Evolutionary conservation across 1,284 basidiomycete genomes (phyloP), one percentile per base, ranked within the genome.

Genomic region (Rhodotorula sp.): DNA sequence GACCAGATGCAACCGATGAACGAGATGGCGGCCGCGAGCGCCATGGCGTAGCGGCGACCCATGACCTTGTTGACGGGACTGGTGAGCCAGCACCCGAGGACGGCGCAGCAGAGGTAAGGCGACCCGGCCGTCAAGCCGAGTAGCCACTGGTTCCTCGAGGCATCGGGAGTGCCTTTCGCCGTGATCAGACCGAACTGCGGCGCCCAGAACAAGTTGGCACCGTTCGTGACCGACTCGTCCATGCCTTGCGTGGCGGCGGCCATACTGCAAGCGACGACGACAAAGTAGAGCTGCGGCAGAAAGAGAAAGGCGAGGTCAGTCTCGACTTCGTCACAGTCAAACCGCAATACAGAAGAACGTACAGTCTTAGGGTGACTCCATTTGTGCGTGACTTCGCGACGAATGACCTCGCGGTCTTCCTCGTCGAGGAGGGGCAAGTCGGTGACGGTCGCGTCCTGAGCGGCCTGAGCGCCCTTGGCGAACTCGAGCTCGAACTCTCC

Each of bases 1-100:
- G 39, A 47, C 54, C 57, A 66, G 46, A 65, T 47, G 54, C 60
- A 67, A 31, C 46, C 83, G 56, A 87, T 76, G n/a, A 79, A 64
- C 81, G 87, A 79, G 68, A 88, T 72, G 64, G 86, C 80, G 46
- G 86, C 87, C 63, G 86, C 86, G 80, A 89, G 82, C 79, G 90
- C 90, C 68, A 91, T 87, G 18, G 87, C 86, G 20, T 89, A 89
- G 62, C 89, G 86, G 75, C 89, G 87, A 57, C 88, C 85, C 62
- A 85, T 79, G 10, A 65, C 77, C 72, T 79, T 70, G 76, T 82
- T 81, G 61, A 82, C 72, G 1, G 81, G 81, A n/a, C 76, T 68
- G 2, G 80, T 80, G 16, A 82, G 75, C 81, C 81, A 83, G 76
- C 79, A 80, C 3, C 79, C 80, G 20, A 80, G 56, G 21, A 80